A percentile compares a stretch with the other conserved stretches of the same genome.
Conservation (phyloP, 2,329 filamentous ascomycete genomes). For the Fusarium staphyleae region DNA sequence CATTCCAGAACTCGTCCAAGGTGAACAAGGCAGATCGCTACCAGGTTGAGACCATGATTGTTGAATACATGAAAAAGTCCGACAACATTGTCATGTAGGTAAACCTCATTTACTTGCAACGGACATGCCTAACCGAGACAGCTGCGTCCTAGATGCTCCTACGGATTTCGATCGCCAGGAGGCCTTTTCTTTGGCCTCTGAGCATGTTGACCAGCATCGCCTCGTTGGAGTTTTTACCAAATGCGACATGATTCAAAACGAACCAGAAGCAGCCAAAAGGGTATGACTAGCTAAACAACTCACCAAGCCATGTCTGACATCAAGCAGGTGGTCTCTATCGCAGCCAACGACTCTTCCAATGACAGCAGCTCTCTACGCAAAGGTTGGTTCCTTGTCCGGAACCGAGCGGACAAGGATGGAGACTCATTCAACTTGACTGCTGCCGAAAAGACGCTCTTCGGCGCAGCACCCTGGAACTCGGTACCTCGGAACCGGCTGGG, state of each 20-base stretch:
- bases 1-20: constrained; percentile 36
- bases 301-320: constrained; percentile 2
- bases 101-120: neutral
- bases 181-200: constrained; percentile 41
- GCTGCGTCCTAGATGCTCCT: constrained; percentile 46
- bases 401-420: constrained; percentile 38
- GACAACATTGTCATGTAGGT: constrained; percentile 51
- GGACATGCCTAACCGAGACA: constrained; percentile 15
- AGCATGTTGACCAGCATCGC: constrained; percentile 40
- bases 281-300: neutral
- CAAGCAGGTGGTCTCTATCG: constrained; percentile 22
- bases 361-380: constrained; percentile 13
- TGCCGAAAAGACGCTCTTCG: constrained; percentile 43
- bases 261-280: constrained; percentile 14
- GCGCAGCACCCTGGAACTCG: constrained; percentile 38
- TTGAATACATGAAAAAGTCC: constrained; percentile 46
- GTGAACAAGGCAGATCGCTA: constrained; percentile 43
- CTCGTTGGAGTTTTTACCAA: constrained; percentile 51
- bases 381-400: constrained; percentile 50
- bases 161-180: constrained; percentile 44
- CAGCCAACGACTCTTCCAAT: constrained; percentile 4
- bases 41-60: constrained; percentile 44
- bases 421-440: constrained; percentile 37
- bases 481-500: constrained; percentile 40
- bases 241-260: constrained; percentile 42